Conservation (phyloP, 2,329 filamentous ascomycete species). For the Clonostachys rosea region DNA sequence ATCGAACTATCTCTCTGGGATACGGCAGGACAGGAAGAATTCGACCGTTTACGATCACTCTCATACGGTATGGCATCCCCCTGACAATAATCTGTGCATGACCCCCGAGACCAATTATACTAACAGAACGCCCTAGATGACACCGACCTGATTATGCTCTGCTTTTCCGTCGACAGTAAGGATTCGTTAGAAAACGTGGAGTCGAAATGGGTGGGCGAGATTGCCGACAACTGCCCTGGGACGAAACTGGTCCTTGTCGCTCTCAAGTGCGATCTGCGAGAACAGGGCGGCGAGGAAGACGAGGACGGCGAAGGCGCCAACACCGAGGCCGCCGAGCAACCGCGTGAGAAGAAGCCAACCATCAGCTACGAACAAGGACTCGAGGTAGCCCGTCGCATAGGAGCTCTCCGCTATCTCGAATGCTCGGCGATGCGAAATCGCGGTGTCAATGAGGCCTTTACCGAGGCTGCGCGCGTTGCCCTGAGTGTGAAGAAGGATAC, state of each 20-base stretch:
- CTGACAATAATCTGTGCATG: background rate
- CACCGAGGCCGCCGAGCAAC: slow-evolving; percentile 43
- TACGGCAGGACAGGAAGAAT: slow-evolving; percentile 97
- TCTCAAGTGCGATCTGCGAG: slow-evolving; percentile 92
- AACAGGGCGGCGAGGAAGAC: slow-evolving; percentile 69
- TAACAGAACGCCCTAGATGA: slow-evolving; percentile 49
- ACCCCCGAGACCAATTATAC: background rate
- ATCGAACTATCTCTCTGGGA: slow-evolving; percentile 98
- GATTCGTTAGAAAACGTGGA: slow-evolving; percentile 98
- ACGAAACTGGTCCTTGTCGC: slow-evolving; percentile 94
- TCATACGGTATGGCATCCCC: slow-evolving; percentile 67
- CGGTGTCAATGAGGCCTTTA: slow-evolving; percentile 97
- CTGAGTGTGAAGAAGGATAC: slow-evolving; percentile 66
- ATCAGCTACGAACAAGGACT: slow-evolving; percentile 91
- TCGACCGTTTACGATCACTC: slow-evolving; percentile 89
- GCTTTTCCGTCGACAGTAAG: slow-evolving; percentile 94
- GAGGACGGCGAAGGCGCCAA: slow-evolving; percentile 26
- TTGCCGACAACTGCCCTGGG: slow-evolving; percentile 93
- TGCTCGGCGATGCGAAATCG: slow-evolving; percentile 98
- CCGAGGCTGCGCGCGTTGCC: slow-evolving; percentile 92
- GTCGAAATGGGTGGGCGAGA: slow-evolving; percentile 97
- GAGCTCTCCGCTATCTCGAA: slow-evolving; percentile 91
- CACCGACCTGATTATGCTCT: slow-evolving; percentile 97
- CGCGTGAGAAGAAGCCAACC: slow-evolving; percentile 60
- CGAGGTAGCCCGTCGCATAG: slow-evolving; percentile 86